phyloP scores from a whole-genome alignment of 192 early-diverging fungal species.

The Coemansia sp. region DNA sequence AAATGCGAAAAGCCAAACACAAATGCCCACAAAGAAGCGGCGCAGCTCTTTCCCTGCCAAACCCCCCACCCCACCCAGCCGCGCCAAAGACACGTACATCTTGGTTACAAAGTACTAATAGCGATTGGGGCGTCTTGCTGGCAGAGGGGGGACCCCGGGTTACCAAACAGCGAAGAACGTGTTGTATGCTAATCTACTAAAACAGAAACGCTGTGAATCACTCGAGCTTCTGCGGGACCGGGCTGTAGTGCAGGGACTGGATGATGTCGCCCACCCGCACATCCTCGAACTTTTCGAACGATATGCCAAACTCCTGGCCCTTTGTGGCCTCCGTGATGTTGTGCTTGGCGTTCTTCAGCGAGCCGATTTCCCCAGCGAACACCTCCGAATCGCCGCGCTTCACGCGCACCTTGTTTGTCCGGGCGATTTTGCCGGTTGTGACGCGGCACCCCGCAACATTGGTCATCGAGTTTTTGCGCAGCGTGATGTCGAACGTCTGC shows the following conservation, averaged over 20 bases:
- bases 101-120: no score
- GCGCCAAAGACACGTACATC: no score
- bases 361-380: slow-evolving; percentile 66
- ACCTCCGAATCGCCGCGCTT: slow-evolving; percentile 67
- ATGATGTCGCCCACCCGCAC: slow-evolving; percentile 82
- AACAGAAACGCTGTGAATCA: slow-evolving; percentile 1
- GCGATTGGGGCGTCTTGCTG: no score
- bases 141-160: no score
- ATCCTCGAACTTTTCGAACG: slow-evolving; percentile 79
- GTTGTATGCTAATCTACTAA: not conserved
- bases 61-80: no score
- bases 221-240: slow-evolving; percentile 58
- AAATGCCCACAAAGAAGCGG: no score
- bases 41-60: no score
- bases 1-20: no score
- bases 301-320: slow-evolving; percentile 95
- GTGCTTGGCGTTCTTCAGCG: slow-evolving; percentile 85
- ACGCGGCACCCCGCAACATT: slow-evolving; percentile 84
- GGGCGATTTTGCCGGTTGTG: slow-evolving; percentile 68
- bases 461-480: slow-evolving; percentile 71
- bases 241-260: slow-evolving; percentile 64
- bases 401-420: slow-evolving; percentile 63
- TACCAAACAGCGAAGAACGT: no score
- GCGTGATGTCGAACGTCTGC: slow-evolving; percentile 80
- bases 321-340: slow-evolving; percentile 87